Conservation (phyloP, 441 rosid species). For the Gossypium armourianum region DNA sequence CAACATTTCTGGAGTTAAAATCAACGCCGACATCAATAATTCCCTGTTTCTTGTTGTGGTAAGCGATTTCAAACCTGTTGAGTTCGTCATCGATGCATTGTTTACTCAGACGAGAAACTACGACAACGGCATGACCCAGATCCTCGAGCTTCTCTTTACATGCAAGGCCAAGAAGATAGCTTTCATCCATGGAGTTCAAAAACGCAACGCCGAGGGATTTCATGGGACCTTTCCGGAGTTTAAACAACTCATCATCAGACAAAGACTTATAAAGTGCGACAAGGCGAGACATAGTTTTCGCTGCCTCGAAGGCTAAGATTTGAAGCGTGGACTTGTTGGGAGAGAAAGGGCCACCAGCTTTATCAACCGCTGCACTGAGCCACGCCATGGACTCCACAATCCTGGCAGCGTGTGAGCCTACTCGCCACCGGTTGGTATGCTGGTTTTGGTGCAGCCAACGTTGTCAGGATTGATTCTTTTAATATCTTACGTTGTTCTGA, state of each 20-base stretch:
- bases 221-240: conserved; percentile 22
- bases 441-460: background rate
- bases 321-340: conserved; percentile 17
- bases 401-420: background rate
- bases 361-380: background rate
- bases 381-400: conserved; percentile 3
- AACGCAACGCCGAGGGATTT: conserved; percentile 29
- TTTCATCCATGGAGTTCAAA: conserved; percentile 29
- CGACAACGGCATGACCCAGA: conserved; percentile 20
- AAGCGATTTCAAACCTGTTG: conserved; percentile 19
- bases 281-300: conserved; percentile 38
- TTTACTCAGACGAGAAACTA: conserved; percentile 23
- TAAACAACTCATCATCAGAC: conserved; percentile 22
- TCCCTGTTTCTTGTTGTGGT: conserved; percentile 23
- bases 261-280: conserved; percentile 26
- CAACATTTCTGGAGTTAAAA: conserved; percentile 12
- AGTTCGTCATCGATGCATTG: conserved; percentile 24
- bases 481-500: background rate
- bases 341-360: background rate
- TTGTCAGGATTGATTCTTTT: background rate
- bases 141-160: conserved; percentile 38
- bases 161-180: conserved; percentile 27
- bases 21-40: conserved; percentile 12
- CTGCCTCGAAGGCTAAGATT: conserved; percentile 37
- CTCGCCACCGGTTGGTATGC: background rate